phyloP scores from a whole-genome alignment of 2,329 filamentous ascomycete genomes.

The Tolypocladium ovalisporum region DNA sequence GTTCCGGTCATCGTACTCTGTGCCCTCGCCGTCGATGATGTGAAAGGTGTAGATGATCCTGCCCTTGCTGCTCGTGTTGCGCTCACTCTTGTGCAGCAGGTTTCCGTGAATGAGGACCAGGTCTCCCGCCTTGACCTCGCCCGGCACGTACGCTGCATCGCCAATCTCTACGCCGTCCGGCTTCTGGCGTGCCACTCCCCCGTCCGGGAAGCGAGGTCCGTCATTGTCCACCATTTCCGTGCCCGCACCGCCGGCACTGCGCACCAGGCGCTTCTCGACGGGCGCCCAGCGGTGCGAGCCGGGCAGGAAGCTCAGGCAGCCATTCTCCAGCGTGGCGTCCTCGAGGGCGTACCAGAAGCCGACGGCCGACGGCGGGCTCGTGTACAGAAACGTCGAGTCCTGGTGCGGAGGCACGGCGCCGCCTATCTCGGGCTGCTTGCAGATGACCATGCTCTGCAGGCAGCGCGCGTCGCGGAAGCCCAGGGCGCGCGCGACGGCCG shows the following conservation, averaged over 20 bases:
- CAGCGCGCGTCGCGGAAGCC: constrained; percentile 66
- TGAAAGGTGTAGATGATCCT: constrained; percentile 97
- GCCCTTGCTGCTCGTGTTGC: constrained; percentile 75
- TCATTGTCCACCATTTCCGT: constrained; percentile 65
- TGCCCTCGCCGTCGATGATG: constrained; percentile 71
- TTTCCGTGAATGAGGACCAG: constrained; percentile 94
- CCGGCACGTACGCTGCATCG: constrained; percentile 54
- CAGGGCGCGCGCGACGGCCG: constrained; percentile 56
- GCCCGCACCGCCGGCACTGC: constrained; percentile 40
- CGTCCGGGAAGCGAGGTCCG: constrained; percentile 51
- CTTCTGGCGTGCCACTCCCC: constrained; percentile 26
- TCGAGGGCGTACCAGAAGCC: constrained; percentile 98
- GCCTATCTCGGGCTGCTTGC: constrained; percentile 95
- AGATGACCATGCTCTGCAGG: constrained; percentile 95
- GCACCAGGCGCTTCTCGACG: constrained; percentile 65
- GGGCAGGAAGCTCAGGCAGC: constrained; percentile 75
- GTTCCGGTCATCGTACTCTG: constrained; percentile 74
- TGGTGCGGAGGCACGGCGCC: constrained; percentile 86
- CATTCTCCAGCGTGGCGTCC: constrained; percentile 78
- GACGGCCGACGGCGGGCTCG: constrained; percentile 75
- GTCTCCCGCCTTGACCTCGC: constrained; percentile 83
- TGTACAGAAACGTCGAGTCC: constrained; percentile 88
- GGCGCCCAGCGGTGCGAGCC: constrained; percentile 70
- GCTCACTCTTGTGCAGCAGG: constrained; percentile 90
- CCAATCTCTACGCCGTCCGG: constrained; percentile 24